phyloP scores from a whole-genome alignment of 2,329 filamentous ascomycete genomes.

The Epicoccum sorghinum region DNA sequence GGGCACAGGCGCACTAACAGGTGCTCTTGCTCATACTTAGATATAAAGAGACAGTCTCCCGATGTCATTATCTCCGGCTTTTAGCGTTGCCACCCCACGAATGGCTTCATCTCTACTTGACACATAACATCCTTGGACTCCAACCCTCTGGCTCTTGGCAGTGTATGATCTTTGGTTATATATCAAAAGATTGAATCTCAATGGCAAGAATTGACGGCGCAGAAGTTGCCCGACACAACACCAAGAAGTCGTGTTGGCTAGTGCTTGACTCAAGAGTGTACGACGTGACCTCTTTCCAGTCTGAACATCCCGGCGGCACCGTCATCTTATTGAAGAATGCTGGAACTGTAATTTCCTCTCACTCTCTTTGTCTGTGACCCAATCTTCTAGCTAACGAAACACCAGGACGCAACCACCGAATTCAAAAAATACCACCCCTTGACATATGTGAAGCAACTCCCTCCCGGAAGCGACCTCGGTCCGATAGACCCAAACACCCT shows the following conservation, averaged over 20 bases:
- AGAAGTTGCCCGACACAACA: constrained; percentile 43
- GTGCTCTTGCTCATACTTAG: no score
- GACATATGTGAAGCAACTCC: constrained; percentile 35
- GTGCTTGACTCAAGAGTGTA: constrained; percentile 71
- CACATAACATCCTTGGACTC: no score
- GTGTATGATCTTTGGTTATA: no score
- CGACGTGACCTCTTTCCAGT: constrained; percentile 68
- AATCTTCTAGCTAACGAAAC: background rate
- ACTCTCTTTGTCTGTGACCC: no score
- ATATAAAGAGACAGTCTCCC: no score
- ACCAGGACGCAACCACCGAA: constrained; percentile 42
- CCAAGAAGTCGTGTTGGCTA: constrained; percentile 61
- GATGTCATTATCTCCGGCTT: no score
- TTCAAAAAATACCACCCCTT: constrained; percentile 46
- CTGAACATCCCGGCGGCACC: constrained; percentile 67
- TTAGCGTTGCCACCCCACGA: no score
- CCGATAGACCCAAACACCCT: constrained; percentile 41
- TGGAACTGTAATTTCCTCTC: constrained; percentile 48
- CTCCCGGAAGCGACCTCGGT: constrained; percentile 35
- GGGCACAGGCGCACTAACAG: no score
- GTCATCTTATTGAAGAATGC: constrained; percentile 47
- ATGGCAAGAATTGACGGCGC: constrained; percentile 40
- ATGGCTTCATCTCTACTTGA: no score
- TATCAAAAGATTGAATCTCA: background rate
- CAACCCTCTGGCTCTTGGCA: no score